Conservation (phyloP, 495 filamentous ascomycete genomes). For the Neurospora tetraspora region DNA sequence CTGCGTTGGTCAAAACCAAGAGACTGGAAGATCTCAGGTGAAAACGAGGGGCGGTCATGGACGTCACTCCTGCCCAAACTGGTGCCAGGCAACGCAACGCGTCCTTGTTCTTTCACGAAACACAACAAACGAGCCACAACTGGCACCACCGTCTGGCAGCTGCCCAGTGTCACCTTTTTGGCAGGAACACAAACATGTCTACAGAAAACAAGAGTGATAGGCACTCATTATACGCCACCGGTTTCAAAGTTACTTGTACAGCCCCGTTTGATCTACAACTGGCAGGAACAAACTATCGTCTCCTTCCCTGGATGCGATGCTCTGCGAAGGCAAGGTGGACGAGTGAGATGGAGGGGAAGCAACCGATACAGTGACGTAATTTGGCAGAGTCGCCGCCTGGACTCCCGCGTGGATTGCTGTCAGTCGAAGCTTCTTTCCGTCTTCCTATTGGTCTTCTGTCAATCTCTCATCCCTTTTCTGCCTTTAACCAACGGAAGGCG, state of each 20-base stretch:
- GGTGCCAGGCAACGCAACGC: not conserved
- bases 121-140: not conserved
- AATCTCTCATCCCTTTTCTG: not conserved
- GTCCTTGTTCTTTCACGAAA: not conserved
- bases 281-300: not conserved
- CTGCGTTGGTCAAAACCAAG: not conserved
- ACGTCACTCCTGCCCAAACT: conserved; percentile 17
- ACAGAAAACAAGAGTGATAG: not conserved
- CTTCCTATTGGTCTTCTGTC: not conserved
- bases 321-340: not conserved
- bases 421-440: not conserved
- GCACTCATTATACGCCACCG: not conserved
- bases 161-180: not conserved
- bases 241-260: not conserved
- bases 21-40: conserved; percentile 2
- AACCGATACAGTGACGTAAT: not conserved
- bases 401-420: not conserved
- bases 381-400: not conserved
- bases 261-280: not conserved
- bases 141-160: not conserved
- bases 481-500: not conserved
- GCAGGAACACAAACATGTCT: not conserved
- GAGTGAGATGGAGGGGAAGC: not conserved
- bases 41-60: conserved; percentile 6
- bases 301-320: not conserved